phyloP scores from a whole-genome alignment of 164 flowering plant species.

The Vitis rotundifolia region DNA sequence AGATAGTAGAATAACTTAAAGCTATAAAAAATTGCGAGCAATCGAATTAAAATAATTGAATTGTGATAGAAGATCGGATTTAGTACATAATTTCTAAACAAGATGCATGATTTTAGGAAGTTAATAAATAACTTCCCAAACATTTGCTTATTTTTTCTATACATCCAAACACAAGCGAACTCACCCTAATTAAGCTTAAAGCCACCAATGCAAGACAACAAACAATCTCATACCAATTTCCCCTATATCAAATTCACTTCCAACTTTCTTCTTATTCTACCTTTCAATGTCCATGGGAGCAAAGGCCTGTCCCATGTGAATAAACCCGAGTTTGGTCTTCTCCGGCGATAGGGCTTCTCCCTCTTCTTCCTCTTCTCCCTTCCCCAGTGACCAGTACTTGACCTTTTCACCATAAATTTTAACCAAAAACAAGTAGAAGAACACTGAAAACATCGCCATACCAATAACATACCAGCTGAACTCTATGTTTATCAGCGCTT shows the following conservation, averaged over 20 bases:
- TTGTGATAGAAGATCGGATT: too few relatives aligned
- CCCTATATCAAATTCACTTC: too few relatives aligned
- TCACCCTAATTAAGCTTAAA: too few relatives aligned
- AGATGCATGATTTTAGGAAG: too few relatives aligned
- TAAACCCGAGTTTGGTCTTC: constrained; percentile 27
- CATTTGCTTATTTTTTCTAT: neutral
- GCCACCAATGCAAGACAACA: too few relatives aligned
- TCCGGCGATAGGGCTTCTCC: neutral
- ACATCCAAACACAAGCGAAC: neutral
- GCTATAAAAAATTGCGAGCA: too few relatives aligned
- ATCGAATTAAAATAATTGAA: too few relatives aligned
- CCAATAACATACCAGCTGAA: constrained; percentile 64
- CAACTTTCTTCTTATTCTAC: constrained; percentile 14
- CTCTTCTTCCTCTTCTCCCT: constrained; percentile 25
- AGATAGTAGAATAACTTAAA: too few relatives aligned
- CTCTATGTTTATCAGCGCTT: constrained; percentile 59
- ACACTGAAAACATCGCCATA: constrained; percentile 34
- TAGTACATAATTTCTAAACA: too few relatives aligned
- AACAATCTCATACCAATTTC: neutral
- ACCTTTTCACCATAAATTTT: constrained; percentile 27
- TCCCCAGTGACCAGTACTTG: constrained; percentile 29
- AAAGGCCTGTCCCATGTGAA: constrained; percentile 36
- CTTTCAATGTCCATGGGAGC: constrained; percentile 40
- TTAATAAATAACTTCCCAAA: too few relatives aligned
- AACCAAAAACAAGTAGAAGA: constrained; percentile 37